Percentiles rank a stretch among this genome's conserved stretches.
Evolutionary conservation across 129 eudicot species (phyloP).

Genomic region (Ambrosia artemisiifolia): DNA sequence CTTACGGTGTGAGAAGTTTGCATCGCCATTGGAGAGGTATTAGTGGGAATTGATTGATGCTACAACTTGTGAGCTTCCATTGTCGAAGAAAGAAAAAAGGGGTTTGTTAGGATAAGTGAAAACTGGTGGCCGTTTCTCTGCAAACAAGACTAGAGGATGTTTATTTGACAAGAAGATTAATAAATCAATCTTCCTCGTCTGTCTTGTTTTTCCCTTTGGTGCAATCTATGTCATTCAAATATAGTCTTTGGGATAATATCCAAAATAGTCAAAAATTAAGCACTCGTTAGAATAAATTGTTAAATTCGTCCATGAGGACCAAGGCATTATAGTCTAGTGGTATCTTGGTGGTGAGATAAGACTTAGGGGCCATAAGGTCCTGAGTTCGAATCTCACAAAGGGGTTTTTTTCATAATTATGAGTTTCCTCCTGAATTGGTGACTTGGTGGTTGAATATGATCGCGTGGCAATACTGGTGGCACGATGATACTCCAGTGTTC

Average conservation of each 20-base stretch:
- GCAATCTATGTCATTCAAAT: not conserved
- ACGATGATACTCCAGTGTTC: no score
- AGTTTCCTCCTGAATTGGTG: no score
- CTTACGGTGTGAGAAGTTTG: conserved; percentile 19
- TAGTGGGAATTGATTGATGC: not conserved
- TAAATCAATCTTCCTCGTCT: not conserved
- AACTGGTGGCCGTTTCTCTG: not conserved
- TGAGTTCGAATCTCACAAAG: no score
- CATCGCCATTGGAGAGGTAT: conserved; percentile 7
- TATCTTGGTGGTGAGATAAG: no score
- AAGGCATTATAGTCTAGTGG: no score
- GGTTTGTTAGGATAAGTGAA: conserved; percentile 11
- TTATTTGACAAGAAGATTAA: not conserved
- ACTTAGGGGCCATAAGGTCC: no score
- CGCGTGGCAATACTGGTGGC: no score
- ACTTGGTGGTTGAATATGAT: no score
- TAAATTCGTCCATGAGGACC: no score
- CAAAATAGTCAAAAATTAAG: not conserved
- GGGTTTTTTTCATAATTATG: no score
- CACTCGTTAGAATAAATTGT: no score
- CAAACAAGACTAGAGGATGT: not conserved
- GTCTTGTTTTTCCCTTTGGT: not conserved
- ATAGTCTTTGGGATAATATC: not conserved
- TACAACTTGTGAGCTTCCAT: not conserved
- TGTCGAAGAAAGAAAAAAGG: not conserved